phyloP scores from a whole-genome alignment of 2,329 filamentous ascomycete genomes.

The Alternaria sp. region DNA sequence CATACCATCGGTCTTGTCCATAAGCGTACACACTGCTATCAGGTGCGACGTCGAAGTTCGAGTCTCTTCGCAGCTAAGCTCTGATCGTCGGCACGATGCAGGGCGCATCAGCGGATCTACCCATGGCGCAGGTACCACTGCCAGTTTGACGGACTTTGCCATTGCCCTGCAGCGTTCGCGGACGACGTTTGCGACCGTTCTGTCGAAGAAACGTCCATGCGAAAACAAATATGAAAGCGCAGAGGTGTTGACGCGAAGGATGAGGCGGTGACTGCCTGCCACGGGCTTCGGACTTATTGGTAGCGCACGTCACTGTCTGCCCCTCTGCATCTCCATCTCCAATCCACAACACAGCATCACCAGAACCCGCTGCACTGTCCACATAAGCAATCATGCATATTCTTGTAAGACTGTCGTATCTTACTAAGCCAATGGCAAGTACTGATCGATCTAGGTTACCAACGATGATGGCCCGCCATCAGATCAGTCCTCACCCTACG shows the following conservation, averaged over 20 bases:
- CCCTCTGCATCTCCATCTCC: slow-evolving; percentile 19
- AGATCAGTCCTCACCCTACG: slow-evolving; percentile 56
- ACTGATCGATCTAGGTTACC: slow-evolving; percentile 48
- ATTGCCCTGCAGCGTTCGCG: background rate
- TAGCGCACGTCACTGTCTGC: slow-evolving; percentile 32
- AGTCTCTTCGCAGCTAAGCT: background rate
- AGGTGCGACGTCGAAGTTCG: background rate
- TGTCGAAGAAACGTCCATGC: background rate
- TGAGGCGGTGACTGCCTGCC: slow-evolving; percentile 19
- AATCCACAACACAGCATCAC: slow-evolving; percentile 11
- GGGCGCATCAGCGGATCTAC: slow-evolving; percentile 11
- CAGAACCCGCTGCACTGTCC: background rate
- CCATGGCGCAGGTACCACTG: slow-evolving; percentile 12
- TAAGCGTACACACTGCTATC: background rate
- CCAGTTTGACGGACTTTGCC: background rate
- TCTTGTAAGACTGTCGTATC: slow-evolving; percentile 31
- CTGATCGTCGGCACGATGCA: slow-evolving; percentile 8
- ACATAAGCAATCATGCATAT: slow-evolving; percentile 44
- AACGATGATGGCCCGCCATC: slow-evolving; percentile 62
- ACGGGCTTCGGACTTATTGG: slow-evolving; percentile 29
- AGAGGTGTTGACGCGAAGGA: background rate
- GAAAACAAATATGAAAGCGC: background rate
- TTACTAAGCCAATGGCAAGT: slow-evolving; percentile 3
- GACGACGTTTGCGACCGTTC: background rate
- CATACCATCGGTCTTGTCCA: background rate